phyloP scores from a whole-genome alignment of 257 asterid species.

The Solanum chilense region DNA sequence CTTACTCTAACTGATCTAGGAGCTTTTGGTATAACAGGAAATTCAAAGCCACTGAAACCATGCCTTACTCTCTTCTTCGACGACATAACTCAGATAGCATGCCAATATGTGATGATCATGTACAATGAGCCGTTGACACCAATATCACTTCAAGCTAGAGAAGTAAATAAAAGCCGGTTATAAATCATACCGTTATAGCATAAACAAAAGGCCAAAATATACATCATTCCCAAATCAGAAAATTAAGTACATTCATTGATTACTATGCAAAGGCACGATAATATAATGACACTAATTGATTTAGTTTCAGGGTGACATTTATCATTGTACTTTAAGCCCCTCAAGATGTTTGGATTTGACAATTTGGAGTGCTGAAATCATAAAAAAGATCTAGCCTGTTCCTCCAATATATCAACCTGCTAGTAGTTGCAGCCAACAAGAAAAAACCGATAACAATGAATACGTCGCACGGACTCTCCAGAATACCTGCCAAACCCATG shows the following conservation, averaged over 20 bases:
- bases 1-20: slow-evolving; percentile 70
- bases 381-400: background rate
- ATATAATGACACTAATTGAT: background rate
- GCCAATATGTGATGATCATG: slow-evolving; percentile 18
- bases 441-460: background rate
- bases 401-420: background rate
- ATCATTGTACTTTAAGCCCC: background rate
- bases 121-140: background rate
- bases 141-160: background rate
- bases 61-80: slow-evolving; percentile 41
- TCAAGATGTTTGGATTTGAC: background rate
- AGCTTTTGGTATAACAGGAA: slow-evolving; percentile 55
- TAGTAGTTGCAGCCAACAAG: background rate
- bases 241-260: background rate
- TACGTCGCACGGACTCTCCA: too few species aligned
- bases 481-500: too few species aligned
- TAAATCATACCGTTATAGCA: background rate
- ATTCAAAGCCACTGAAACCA: slow-evolving; percentile 29
- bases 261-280: background rate
- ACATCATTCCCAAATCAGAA: background rate
- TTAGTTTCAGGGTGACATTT: background rate
- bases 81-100: slow-evolving; percentile 56
- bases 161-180: background rate
- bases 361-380: background rate
- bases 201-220: background rate